phyloP scores from a whole-genome alignment of 129 eudicot genomes.

The Chrysanthemum makinoi region DNA sequence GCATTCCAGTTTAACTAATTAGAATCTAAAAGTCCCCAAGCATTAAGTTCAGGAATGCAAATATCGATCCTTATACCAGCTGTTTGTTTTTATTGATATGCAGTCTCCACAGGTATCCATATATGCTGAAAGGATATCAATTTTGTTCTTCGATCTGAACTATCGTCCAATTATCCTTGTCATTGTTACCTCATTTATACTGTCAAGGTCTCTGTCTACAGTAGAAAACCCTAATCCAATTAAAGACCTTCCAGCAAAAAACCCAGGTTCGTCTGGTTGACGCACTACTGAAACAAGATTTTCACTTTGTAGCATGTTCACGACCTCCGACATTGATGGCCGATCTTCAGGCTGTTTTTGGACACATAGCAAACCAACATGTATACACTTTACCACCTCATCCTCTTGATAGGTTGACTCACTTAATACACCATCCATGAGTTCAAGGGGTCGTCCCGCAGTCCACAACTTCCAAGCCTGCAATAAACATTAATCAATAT shows the following conservation, averaged over 20 bases:
- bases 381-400: constrained; percentile 41
- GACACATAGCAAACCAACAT: constrained; percentile 52
- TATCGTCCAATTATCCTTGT: constrained; percentile 15
- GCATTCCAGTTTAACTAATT: too few species aligned
- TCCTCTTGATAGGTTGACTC: constrained; percentile 30
- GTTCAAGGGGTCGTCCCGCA: constrained; percentile 28
- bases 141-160: too few species aligned
- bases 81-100: too few species aligned
- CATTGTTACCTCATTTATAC: constrained; percentile 40
- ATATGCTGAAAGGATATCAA: too few species aligned
- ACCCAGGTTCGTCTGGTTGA: constrained; percentile 46
- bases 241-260: constrained; percentile 32
- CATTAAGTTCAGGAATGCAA: too few species aligned
- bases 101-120: too few species aligned
- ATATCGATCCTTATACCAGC: too few species aligned
- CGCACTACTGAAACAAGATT: constrained; percentile 27
- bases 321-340: constrained; percentile 45
- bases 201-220: constrained; percentile 24
- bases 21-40: too few species aligned
- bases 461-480: constrained; percentile 64
- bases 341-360: constrained; percentile 44
- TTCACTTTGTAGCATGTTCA: constrained; percentile 37
- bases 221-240: constrained; percentile 36
- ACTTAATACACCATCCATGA: constrained; percentile 35
- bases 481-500: not conserved